phyloP scores from a whole-genome alignment of 305 asterid species.

The Solanum hybrid region DNA sequence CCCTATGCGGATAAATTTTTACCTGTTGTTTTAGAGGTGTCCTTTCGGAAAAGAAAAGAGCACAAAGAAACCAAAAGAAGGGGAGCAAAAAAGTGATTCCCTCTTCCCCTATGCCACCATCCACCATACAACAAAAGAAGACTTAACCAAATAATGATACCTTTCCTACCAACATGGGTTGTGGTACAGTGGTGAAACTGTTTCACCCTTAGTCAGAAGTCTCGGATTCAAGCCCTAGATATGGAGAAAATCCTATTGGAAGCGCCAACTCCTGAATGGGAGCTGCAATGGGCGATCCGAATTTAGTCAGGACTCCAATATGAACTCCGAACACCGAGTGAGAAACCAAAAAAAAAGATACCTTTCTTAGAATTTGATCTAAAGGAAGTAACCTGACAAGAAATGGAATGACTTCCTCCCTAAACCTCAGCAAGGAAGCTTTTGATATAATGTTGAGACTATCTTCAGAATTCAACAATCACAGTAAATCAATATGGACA shows the following conservation, averaged over 20 bases:
- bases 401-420: conserved; percentile 28
- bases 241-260: not conserved
- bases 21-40: not conserved
- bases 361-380: conserved; percentile 9
- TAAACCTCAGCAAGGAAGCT: conserved; percentile 26
- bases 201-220: not conserved
- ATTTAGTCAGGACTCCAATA: not conserved
- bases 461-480: not conserved
- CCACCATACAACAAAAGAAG: not conserved
- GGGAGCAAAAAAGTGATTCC: not conserved
- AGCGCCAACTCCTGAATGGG: not conserved
- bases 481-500: conserved; percentile 1
- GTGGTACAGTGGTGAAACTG: not conserved
- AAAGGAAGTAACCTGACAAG: conserved; percentile 7
- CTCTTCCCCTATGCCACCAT: not conserved
- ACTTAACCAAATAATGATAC: conserved; percentile 9
- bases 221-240: not conserved
- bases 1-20: not conserved
- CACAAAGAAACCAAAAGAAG: not conserved
- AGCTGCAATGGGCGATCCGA: not conserved
- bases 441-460: not conserved
- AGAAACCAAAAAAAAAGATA: not conserved
- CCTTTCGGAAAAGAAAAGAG: not conserved
- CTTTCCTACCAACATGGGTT: conserved; percentile 1
- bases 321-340: not conserved